Conservation (phyloP, 495 filamentous ascomycete genomes). For the Aspergillus steynii region DNA sequence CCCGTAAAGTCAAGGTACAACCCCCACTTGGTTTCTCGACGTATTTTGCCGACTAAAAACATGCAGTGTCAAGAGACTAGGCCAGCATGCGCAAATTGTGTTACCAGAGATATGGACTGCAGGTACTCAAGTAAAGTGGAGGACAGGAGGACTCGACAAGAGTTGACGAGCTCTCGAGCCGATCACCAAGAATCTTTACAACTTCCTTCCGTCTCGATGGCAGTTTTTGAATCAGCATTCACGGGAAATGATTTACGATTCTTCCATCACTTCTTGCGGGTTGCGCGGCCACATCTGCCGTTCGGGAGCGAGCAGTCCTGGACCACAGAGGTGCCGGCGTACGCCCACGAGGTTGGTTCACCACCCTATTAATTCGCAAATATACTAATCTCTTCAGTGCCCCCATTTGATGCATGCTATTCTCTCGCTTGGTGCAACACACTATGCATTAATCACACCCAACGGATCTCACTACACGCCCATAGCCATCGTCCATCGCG, state of each 20-base stretch:
- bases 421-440: constrained; percentile 57
- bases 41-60: not conserved
- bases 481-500: constrained; percentile 53
- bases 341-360: constrained; percentile 50
- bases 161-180: not conserved
- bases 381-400: constrained; percentile 17
- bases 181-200: not conserved
- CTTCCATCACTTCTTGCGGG: constrained; percentile 61
- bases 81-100: constrained; percentile 60
- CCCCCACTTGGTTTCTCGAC: not conserved
- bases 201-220: constrained; percentile 4
- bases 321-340: constrained; percentile 57
- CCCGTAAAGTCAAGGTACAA: constrained; percentile 55
- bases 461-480: constrained; percentile 22
- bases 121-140: constrained; percentile 51
- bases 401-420: constrained; percentile 56
- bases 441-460: constrained; percentile 40
- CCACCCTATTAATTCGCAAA: not conserved
- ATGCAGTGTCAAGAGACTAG: constrained; percentile 54
- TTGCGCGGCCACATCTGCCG: constrained; percentile 60
- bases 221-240: constrained; percentile 33
- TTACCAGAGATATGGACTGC: constrained; percentile 56
- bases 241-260: constrained; percentile 59
- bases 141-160: not conserved
- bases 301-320: constrained; percentile 58